A percentile compares a stretch with the other conserved stretches of the same genome.
These are phyloP conservation scores for Pelargonium cotyledonis DNA, from an alignment of 441 rosid genomes.

Conservation along the genomic window DNA sequence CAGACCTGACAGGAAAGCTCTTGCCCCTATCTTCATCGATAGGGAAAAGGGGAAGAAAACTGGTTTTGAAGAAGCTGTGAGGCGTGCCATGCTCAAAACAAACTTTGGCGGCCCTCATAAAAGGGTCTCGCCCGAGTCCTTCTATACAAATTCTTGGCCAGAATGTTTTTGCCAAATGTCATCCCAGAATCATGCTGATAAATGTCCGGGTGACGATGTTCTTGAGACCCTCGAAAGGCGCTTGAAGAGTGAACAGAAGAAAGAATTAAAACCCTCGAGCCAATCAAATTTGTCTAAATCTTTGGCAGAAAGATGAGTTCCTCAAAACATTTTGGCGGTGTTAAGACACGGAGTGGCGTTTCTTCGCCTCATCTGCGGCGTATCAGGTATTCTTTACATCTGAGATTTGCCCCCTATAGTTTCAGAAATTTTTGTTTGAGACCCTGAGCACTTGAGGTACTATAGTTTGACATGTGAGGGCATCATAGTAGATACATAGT, in stretches of 20 bases:
- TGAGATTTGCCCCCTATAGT: too few species aligned
- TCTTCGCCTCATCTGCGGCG: too few species aligned
- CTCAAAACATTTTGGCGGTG: too few species aligned
- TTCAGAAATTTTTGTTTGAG: too few species aligned
- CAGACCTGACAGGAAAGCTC: constrained; percentile 85
- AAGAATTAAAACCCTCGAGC: constrained; percentile 32
- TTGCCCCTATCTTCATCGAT: constrained; percentile 72
- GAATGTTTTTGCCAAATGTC: constrained; percentile 85
- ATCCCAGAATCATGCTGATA: constrained; percentile 55
- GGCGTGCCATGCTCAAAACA: constrained; percentile 71
- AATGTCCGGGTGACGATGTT: constrained; percentile 79
- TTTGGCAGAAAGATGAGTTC: constrained; percentile 31
- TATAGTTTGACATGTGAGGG: too few species aligned
- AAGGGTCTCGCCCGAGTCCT: constrained; percentile 78
- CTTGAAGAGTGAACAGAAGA: constrained; percentile 37
- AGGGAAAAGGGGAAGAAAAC: constrained; percentile 60
- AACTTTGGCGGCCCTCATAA: constrained; percentile 94
- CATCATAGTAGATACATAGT: too few species aligned
- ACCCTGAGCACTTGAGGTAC: too few species aligned
- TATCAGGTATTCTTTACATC: too few species aligned
- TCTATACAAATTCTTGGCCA: constrained; percentile 96
- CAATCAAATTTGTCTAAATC: constrained; percentile 37
- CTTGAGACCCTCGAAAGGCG: constrained; percentile 58
- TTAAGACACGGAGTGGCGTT: too few species aligned
- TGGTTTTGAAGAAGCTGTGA: constrained; percentile 75